Evolutionary conservation across 768 basidiomycete genomes (phyloP).

Genomic region (Lactifluus pinguis): DNA sequence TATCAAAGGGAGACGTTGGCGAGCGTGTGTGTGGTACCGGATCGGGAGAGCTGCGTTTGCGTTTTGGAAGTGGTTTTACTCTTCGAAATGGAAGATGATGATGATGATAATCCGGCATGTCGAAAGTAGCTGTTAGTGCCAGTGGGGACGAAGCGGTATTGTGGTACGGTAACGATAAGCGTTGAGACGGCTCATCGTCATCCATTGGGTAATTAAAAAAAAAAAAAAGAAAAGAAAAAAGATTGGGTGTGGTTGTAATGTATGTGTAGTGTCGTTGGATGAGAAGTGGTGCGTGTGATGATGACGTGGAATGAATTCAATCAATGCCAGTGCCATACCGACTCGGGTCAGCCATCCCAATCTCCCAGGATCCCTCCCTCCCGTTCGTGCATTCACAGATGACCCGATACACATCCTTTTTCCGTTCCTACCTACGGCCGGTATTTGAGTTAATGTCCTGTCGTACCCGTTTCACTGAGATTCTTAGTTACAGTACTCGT

Average conservation of each 20-base stretch:
- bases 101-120: constrained; percentile 42
- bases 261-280: background rate
- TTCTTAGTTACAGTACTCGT: background rate
- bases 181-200: constrained; percentile 10
- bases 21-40: background rate
- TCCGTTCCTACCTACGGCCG: no score
- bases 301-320: constrained; percentile 12
- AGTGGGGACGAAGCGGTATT: constrained; percentile 4
- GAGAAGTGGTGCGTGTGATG: background rate
- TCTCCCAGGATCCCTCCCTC: background rate
- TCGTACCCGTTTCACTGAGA: no score
- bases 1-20: no score
- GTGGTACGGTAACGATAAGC: background rate
- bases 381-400: background rate
- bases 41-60: constrained; percentile 43
- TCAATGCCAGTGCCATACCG: background rate
- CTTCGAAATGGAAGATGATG: constrained; percentile 41
- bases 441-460: no score
- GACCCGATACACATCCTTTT: background rate
- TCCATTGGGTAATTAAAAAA: background rate
- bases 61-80: constrained; percentile 73
- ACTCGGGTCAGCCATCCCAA: background rate
- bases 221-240: no score
- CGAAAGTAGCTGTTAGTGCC: constrained; percentile 29
- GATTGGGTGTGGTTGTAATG: no score